Conservation (phyloP, 345 rosid genomes). For the Ricinus communis region DNA sequence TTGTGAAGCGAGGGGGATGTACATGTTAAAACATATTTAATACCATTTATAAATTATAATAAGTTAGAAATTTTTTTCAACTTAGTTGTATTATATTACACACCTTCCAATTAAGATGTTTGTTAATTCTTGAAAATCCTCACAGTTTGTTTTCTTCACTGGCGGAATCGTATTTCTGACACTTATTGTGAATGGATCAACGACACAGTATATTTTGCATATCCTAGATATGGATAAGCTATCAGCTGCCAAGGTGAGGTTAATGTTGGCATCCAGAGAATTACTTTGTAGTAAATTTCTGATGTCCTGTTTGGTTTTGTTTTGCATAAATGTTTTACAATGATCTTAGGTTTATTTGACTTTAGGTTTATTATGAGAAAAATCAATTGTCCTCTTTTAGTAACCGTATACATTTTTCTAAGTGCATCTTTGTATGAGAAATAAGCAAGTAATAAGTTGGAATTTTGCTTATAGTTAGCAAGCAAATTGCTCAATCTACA, state of each 20-base stretch:
- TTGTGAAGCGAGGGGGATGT: background rate
- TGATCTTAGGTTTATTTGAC: background rate
- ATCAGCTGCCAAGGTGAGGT: slow-evolving; percentile 70
- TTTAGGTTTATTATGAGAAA: slow-evolving; percentile 2
- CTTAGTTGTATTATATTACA: background rate
- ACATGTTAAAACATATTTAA: background rate
- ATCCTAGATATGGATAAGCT: slow-evolving; percentile 71
- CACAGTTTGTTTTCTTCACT: slow-evolving; percentile 90
- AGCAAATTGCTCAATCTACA: background rate
- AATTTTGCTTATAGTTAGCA: background rate
- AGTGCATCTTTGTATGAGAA: background rate
- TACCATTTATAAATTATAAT: background rate
- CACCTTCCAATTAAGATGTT: background rate
- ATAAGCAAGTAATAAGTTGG: background rate
- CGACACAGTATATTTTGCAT: slow-evolving; percentile 77
- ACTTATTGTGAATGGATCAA: slow-evolving; percentile 83
- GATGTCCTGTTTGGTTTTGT: background rate
- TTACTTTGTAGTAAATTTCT: background rate
- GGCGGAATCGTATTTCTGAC: slow-evolving; percentile 97
- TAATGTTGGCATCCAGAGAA: slow-evolving; percentile 16
- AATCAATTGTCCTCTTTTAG: too few species aligned
- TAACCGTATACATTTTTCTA: background rate
- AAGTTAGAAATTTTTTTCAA: background rate
- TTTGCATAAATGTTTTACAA: background rate
- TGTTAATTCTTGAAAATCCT: slow-evolving; percentile 10